Evolutionary conservation across 768 basidiomycete species (phyloP).

Genomic region (Termitomyces sp.): DNA sequence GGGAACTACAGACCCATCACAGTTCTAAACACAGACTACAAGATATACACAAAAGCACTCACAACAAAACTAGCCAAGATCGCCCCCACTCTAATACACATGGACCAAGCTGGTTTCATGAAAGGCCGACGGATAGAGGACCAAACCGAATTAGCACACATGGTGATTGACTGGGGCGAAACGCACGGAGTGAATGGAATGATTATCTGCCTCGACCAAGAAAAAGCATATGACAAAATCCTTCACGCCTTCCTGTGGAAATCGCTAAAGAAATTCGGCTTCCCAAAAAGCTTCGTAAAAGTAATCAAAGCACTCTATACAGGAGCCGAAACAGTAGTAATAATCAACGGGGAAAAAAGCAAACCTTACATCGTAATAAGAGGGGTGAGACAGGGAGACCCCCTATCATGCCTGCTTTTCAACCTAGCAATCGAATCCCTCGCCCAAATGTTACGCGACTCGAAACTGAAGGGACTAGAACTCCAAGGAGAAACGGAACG

Average conservation of each 20-base stretch:
- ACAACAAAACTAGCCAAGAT: neutral
- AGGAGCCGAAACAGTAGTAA: no score
- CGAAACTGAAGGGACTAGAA: conserved; percentile 27
- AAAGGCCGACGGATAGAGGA: neutral
- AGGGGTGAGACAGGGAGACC: conserved; percentile 32
- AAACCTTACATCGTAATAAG: neutral
- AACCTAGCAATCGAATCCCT: conserved; percentile 41
- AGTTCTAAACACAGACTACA: neutral
- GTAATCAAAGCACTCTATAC: no score
- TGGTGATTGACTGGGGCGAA: neutral
- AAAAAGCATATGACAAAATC: no score
- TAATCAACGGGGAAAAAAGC: no score
- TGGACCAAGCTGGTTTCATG: conserved; percentile 5
- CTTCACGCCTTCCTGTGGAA: no score
- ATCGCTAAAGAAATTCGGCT: no score
- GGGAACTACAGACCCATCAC: no score
- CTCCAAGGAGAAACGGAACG: conserved; percentile 20
- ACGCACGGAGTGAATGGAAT: no score
- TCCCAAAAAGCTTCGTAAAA: no score
- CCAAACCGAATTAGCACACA: neutral
- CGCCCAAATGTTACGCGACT: conserved; percentile 27
- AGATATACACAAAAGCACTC: neutral
- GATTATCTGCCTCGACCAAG: no score
- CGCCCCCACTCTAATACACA: neutral
- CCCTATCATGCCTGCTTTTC: conserved; percentile 39